Percentiles rank a stretch among this genome's conserved stretches.
These are phyloP conservation scores for Beta macrorhiza DNA, from an alignment of 179 eudicot species.

Conservation along the genomic window DNA sequence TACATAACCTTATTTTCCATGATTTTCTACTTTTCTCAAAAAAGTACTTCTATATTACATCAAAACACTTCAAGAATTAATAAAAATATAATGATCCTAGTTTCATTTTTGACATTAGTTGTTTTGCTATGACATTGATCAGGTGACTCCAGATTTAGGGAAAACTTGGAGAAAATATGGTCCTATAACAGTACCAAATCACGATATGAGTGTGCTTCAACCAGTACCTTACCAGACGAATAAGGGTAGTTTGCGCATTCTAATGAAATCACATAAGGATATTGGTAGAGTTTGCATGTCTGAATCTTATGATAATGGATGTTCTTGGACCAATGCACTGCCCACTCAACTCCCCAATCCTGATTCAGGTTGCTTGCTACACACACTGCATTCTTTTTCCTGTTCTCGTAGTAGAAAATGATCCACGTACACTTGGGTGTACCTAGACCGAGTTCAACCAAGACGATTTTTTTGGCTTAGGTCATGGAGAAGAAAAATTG, in stretches of 20 bases:
- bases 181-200: slow-evolving; percentile 60
- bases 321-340: slow-evolving; percentile 67
- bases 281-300: slow-evolving; percentile 65
- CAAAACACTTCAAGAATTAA: neutral
- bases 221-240: slow-evolving; percentile 86
- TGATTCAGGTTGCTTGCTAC: slow-evolving; percentile 62
- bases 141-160: slow-evolving; percentile 86
- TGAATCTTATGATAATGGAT: slow-evolving; percentile 80
- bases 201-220: slow-evolving; percentile 70
- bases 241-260: slow-evolving; percentile 63
- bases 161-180: slow-evolving; percentile 79
- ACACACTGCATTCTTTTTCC: too few species aligned
- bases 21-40: too few species aligned
- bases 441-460: too few species aligned
- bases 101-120: neutral
- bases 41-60: too few species aligned
- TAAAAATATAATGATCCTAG: too few species aligned
- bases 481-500: too few species aligned
- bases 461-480: too few species aligned
- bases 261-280: slow-evolving; percentile 55
- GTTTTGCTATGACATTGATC: slow-evolving; percentile 11
- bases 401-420: too few species aligned
- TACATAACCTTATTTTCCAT: too few species aligned
- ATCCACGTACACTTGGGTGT: too few species aligned
- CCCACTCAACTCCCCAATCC: slow-evolving; percentile 82